A percentile compares a stretch with the other conserved stretches of the same genome.
phyloP scores from a whole-genome alignment of 371 early-diverging fungal genomes.

The Apophysomyces trapeziformis region DNA sequence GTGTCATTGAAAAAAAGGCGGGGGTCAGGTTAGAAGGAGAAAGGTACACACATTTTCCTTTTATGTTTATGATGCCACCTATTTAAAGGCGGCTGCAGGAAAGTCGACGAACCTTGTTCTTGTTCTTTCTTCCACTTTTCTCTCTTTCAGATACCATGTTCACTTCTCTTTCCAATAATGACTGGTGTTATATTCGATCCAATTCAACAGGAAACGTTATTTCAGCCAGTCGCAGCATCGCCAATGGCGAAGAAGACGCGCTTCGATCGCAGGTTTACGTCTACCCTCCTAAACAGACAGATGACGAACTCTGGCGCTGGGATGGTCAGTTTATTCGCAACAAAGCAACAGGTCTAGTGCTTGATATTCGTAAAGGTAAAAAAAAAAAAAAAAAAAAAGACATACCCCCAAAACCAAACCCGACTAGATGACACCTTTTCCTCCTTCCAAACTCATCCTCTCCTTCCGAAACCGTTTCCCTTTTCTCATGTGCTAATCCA shows the following conservation, averaged over 20 bases:
- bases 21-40: slow-evolving; percentile 1
- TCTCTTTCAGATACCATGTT: neutral
- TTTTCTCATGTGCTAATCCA: neutral
- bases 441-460: no score
- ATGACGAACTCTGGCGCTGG: slow-evolving; percentile 17
- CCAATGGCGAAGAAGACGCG: slow-evolving; percentile 1
- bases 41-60: neutral
- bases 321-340: slow-evolving; percentile 14
- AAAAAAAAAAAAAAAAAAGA: neutral
- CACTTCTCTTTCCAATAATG: slow-evolving; percentile 1
- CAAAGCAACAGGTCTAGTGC: slow-evolving; percentile 14
- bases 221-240: neutral
- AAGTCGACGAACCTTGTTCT: neutral
- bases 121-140: neutral
- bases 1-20: neutral
- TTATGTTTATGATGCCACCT: neutral
- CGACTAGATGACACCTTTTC: no score
- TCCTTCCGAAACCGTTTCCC: no score
- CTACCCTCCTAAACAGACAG: slow-evolving; percentile 9
- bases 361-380: slow-evolving; percentile 21
- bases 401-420: neutral
- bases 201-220: slow-evolving; percentile 13
- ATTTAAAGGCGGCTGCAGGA: slow-evolving; percentile 7
- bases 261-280: slow-evolving; percentile 18
- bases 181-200: slow-evolving; percentile 18